phyloP scores from a whole-genome alignment of 192 early-diverging fungal species.

The Coemansia sp. region DNA sequence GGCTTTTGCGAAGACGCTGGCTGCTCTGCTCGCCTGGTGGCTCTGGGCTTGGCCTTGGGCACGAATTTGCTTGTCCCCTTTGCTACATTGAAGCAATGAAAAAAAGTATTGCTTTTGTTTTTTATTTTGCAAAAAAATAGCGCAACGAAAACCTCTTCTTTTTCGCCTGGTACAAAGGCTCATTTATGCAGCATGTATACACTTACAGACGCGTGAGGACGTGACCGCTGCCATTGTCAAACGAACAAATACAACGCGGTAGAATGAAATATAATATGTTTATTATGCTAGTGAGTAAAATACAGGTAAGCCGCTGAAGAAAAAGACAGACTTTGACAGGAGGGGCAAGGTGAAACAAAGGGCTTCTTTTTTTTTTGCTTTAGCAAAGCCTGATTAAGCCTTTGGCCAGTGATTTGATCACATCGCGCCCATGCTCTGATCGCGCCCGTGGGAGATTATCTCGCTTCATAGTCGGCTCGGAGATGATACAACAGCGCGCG shows the following conservation, averaged over 20 bases:
- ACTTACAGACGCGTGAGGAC: constrained; percentile 38
- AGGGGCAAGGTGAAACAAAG: not conserved
- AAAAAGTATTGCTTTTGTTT: not conserved
- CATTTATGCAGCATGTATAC: not conserved
- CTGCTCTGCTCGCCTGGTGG: constrained; percentile 4
- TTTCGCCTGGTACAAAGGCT: too few species aligned
- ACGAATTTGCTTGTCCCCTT: constrained; percentile 41
- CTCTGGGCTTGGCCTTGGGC: constrained; percentile 40
- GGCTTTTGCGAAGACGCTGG: not conserved
- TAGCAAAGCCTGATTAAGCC: too few species aligned
- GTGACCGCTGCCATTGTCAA: constrained; percentile 26
- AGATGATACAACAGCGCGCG: not conserved
- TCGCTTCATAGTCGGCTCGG: not conserved
- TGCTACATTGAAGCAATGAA: constrained; percentile 15
- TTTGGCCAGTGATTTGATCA: not conserved
- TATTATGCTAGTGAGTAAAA: not conserved
- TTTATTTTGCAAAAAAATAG: constrained; percentile 6
- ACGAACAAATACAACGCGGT: not conserved
- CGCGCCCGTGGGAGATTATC: not conserved
- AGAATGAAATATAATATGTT: too few species aligned
- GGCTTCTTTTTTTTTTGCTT: not conserved
- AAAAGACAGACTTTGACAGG: not conserved
- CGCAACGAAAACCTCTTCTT: too few species aligned
- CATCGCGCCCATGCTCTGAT: not conserved
- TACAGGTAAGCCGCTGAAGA: not conserved